A percentile compares a stretch with the other conserved stretches of the same genome.
Conservation (phyloP, 441 rosid species). For the Eutrema salsugineum region DNA sequence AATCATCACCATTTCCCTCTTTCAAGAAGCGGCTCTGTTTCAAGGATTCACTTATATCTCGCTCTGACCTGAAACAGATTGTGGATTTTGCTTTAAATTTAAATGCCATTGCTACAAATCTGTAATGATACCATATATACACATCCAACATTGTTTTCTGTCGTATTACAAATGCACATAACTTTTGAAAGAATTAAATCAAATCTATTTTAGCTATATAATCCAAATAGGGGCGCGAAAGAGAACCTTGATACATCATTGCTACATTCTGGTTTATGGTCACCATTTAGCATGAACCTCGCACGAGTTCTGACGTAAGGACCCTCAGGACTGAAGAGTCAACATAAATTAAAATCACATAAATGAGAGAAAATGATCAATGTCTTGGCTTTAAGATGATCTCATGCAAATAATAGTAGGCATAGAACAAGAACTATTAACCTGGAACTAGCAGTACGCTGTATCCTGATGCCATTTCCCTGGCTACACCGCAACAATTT, state of each 20-base stretch:
- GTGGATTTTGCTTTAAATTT: neutral
- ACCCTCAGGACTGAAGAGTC: neutral
- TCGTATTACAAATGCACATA: neutral
- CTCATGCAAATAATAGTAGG: neutral
- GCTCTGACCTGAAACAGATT: neutral
- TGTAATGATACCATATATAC: neutral
- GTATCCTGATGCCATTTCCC: slow-evolving; percentile 76
- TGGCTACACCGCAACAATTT: slow-evolving; percentile 71
- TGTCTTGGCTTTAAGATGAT: neutral
- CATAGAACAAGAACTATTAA: slow-evolving; percentile 29
- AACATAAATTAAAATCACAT: neutral
- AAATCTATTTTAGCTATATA: too few relatives aligned
- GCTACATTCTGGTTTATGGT: neutral
- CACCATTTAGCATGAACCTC: neutral
- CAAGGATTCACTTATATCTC: neutral
- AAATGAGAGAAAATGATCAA: neutral
- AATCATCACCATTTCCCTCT: slow-evolving; percentile 21
- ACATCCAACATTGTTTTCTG: neutral
- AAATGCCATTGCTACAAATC: neutral
- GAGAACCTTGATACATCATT: neutral
- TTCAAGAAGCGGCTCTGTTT: slow-evolving; percentile 32
- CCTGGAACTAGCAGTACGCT: slow-evolving; percentile 87
- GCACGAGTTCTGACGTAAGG: neutral
- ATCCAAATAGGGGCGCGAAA: too few relatives aligned
- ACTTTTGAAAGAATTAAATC: too few relatives aligned